These are phyloP conservation scores for Penicillium goetzii DNA, from an alignment of 495 filamentous ascomycete species.

Conservation along the genomic window DNA sequence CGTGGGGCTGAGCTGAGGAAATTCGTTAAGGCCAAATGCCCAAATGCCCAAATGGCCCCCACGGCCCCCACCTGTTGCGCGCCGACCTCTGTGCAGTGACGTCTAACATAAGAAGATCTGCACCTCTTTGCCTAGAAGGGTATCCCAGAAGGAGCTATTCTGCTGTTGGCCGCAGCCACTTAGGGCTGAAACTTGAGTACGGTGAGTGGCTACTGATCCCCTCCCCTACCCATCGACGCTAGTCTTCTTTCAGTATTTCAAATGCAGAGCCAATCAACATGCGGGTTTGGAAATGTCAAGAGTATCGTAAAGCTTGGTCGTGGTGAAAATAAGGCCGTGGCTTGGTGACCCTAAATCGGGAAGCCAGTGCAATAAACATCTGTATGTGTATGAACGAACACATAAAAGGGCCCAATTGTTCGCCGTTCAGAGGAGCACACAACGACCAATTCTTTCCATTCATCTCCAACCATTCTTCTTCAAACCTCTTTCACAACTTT, in stretches of 20 bases:
- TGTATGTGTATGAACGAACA: neutral
- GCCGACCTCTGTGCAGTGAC: no score
- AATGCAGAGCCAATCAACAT: neutral
- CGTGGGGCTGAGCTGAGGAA: no score
- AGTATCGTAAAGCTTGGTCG: neutral
- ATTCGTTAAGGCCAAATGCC: no score
- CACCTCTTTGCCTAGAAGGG: neutral
- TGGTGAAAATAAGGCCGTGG: neutral
- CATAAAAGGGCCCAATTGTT: neutral
- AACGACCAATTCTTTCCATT: neutral
- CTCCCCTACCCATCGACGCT: slow-evolving; percentile 3
- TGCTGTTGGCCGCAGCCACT: no score
- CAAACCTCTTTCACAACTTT: neutral
- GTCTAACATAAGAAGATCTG: neutral
- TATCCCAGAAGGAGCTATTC: neutral
- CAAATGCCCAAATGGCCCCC: no score
- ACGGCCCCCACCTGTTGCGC: no score
- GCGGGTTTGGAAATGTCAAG: neutral
- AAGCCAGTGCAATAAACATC: neutral
- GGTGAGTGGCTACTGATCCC: no score
- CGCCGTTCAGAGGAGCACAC: neutral
- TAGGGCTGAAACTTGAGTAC: no score
- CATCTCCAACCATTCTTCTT: neutral
- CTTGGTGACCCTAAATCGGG: neutral
- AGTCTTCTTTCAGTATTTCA: slow-evolving; percentile 1